These are phyloP conservation scores for Hydnomerulius pinastri DNA, from an alignment of 768 basidiomycete species.

Conservation along the genomic window DNA sequence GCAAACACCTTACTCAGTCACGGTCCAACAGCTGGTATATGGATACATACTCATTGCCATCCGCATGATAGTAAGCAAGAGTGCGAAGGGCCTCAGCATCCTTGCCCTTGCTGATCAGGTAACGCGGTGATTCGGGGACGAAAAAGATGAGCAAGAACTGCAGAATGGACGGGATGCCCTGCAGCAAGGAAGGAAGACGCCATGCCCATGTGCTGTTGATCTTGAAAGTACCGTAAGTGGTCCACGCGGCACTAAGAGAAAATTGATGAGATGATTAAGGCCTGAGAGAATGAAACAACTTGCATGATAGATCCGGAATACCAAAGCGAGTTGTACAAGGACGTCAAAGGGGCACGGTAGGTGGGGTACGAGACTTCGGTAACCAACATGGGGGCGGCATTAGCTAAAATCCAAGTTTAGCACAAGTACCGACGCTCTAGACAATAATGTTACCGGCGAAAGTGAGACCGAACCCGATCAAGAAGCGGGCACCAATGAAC, in stretches of 20 bases:
- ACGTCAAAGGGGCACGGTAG: slow-evolving; percentile 78
- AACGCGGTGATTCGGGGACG: slow-evolving; percentile 85
- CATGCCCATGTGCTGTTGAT: slow-evolving; percentile 72
- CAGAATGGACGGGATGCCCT: slow-evolving; percentile 66
- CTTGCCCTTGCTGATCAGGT: slow-evolving; percentile 73
- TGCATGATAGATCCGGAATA: slow-evolving; percentile 80
- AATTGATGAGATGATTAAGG: not conserved
- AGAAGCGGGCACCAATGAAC: slow-evolving; percentile 82
- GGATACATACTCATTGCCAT: slow-evolving; percentile 58
- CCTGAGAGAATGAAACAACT: slow-evolving; percentile 21
- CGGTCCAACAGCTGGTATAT: not conserved
- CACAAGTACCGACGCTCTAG: not conserved
- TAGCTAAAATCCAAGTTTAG: slow-evolving; percentile 38
- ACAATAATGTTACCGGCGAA: slow-evolving; percentile 51
- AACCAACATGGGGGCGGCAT: slow-evolving; percentile 81
- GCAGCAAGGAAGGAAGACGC: slow-evolving; percentile 78
- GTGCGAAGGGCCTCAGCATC: slow-evolving; percentile 66
- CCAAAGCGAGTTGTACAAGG: slow-evolving; percentile 84
- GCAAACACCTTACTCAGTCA: not conserved
- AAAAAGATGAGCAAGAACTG: slow-evolving; percentile 70
- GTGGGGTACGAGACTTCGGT: slow-evolving; percentile 85
- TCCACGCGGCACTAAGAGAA: slow-evolving; percentile 68
- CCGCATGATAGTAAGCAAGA: slow-evolving; percentile 83
- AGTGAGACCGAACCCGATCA: slow-evolving; percentile 76
- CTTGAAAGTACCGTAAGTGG: slow-evolving; percentile 79